Evolutionary conservation across 495 filamentous ascomycete species (phyloP).

Genomic region (Daldinia loculata): DNA sequence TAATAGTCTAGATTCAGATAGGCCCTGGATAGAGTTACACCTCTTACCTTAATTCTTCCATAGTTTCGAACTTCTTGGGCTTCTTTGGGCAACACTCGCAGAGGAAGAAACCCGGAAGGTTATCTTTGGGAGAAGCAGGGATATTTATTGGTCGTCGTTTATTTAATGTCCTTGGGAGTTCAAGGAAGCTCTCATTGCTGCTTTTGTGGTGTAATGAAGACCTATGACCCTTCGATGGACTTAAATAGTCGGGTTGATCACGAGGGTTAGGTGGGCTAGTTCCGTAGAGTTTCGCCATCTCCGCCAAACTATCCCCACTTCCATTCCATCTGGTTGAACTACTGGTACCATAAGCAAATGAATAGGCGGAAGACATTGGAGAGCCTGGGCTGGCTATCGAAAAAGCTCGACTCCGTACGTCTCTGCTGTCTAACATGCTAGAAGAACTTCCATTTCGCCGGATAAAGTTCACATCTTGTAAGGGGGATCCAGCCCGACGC

Average conservation of each 20-base stretch:
- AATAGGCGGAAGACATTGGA: slow-evolving; percentile 33
- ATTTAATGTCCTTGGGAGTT: slow-evolving; percentile 34
- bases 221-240: slow-evolving; percentile 16
- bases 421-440: slow-evolving; percentile 32
- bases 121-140: neutral
- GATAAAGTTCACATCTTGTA: slow-evolving; percentile 26
- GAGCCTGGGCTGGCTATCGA: slow-evolving; percentile 29
- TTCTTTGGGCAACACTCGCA: slow-evolving; percentile 91
- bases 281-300: slow-evolving; percentile 30
- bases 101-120: slow-evolving; percentile 49
- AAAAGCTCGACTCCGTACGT: slow-evolving; percentile 28
- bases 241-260: slow-evolving; percentile 22
- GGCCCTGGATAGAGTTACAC: neutral
- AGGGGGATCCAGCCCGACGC: slow-evolving; percentile 36
- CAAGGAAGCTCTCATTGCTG: slow-evolving; percentile 42
- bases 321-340: slow-evolving; percentile 34
- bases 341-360: slow-evolving; percentile 36
- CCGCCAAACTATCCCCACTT: slow-evolving; percentile 34
- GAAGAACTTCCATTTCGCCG: slow-evolving; percentile 40
- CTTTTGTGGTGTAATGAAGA: slow-evolving; percentile 39
- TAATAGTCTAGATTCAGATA: neutral
- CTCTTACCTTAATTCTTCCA: slow-evolving; percentile 75
- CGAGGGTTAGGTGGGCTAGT: slow-evolving; percentile 23
- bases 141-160: slow-evolving; percentile 14
- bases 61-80: slow-evolving; percentile 80